Percentiles rank a stretch among this genome's conserved stretches.
phyloP scores from a whole-genome alignment of 371 early-diverging fungal genomes.

The Amoeboaphelidium protococcarum region DNA sequence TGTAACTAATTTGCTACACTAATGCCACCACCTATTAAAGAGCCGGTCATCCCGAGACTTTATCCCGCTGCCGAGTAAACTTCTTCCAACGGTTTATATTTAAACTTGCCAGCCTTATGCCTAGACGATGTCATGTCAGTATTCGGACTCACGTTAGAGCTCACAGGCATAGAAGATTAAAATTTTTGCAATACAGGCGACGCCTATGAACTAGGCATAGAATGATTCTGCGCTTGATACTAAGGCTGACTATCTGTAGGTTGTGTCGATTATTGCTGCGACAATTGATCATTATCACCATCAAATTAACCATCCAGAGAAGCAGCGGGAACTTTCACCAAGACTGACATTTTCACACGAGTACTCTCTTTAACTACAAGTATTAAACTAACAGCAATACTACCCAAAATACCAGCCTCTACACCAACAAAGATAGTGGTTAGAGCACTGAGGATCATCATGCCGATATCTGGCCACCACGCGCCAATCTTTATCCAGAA shows the following conservation, averaged over 20 bases:
- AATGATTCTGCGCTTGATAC: not conserved
- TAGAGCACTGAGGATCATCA: constrained; percentile 48
- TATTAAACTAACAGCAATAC: constrained; percentile 52
- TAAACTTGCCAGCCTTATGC: too few relatives aligned
- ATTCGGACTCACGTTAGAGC: too few relatives aligned
- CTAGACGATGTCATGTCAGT: too few relatives aligned
- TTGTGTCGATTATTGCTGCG: not conserved
- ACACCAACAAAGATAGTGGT: constrained; percentile 55
- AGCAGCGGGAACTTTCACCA: constrained; percentile 16
- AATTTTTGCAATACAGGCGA: not conserved
- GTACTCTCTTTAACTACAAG: constrained; percentile 72
- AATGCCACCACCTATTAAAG: too few relatives aligned
- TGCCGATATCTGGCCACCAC: constrained; percentile 43
- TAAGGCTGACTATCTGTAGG: too few relatives aligned
- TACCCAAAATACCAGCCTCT: constrained; percentile 67
- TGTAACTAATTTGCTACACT: not conserved
- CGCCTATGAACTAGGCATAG: not conserved
- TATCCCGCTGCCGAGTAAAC: too few relatives aligned
- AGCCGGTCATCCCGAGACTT: too few relatives aligned
- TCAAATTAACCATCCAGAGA: not conserved
- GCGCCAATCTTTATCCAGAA: constrained; percentile 58
- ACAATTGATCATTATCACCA: not conserved
- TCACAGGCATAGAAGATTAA: too few relatives aligned
- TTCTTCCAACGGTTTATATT: not conserved
- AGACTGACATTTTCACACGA: constrained; percentile 43